A percentile compares a stretch with the other conserved stretches of the same genome.
These are phyloP conservation scores for Erysimum cheiri DNA, from an alignment of 441 rosid genomes.

Conservation along the genomic window DNA sequence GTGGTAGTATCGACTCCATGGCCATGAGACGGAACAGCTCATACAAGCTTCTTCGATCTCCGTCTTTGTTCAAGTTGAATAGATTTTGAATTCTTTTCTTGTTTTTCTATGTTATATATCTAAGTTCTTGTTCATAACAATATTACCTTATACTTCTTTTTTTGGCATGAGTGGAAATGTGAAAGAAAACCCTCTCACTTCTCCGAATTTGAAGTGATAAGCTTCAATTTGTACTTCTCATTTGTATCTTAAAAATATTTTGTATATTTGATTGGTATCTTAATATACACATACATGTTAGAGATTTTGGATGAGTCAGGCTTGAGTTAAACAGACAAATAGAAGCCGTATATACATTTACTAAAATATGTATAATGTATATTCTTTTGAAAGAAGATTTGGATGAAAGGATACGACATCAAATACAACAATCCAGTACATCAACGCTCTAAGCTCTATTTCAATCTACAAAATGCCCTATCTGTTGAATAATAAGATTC, in stretches of 20 bases:
- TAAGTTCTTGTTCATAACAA: slow-evolving; percentile 31
- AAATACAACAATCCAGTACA: too few species aligned
- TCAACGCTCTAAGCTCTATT: neutral
- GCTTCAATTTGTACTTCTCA: slow-evolving; percentile 18
- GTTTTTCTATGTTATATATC: neutral
- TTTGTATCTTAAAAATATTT: slow-evolving; percentile 2
- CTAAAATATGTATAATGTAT: neutral
- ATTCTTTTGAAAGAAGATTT: neutral
- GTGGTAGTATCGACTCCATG: slow-evolving; percentile 12
- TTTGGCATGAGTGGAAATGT: slow-evolving; percentile 24
- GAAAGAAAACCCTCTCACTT: slow-evolving; percentile 10
- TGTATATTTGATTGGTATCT: neutral
- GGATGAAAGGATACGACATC: too few species aligned
- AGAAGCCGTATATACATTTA: neutral
- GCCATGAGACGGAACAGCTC: slow-evolving; percentile 37
- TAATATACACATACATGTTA: neutral
- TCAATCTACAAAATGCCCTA: neutral
- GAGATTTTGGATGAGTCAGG: neutral
- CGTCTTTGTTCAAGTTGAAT: slow-evolving; percentile 48
- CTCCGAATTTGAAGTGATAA: slow-evolving; percentile 4
- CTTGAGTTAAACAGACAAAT: neutral
- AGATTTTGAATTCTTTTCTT: slow-evolving; percentile 31
- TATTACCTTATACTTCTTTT: slow-evolving; percentile 9
- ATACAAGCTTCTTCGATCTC: slow-evolving; percentile 52
- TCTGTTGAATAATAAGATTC: neutral